Conservation (phyloP, 129 eudicot species). For the Kitagawia praeruptora region DNA sequence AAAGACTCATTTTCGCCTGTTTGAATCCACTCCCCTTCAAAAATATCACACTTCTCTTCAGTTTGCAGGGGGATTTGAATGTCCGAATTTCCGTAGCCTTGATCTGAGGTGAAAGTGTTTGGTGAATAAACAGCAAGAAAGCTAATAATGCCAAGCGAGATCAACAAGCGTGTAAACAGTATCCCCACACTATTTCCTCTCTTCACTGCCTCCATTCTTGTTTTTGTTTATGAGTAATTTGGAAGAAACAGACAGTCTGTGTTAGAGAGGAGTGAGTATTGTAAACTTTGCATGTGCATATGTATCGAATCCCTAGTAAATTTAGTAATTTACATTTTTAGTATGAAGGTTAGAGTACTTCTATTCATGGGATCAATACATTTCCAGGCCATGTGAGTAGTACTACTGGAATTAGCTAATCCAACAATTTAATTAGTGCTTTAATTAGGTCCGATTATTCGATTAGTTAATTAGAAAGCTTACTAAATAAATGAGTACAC, state of each 20-base stretch:
- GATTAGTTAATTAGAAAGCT: neutral
- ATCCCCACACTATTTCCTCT: neutral
- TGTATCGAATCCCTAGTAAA: neutral
- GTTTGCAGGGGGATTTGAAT: neutral
- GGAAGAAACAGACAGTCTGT: neutral
- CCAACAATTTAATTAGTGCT: neutral
- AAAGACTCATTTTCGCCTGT: neutral
- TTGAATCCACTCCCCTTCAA: neutral
- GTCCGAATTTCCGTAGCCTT: neutral
- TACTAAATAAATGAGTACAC: too few relatives aligned
- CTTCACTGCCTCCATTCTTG: neutral
- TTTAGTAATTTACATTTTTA: neutral
- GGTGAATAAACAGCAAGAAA: neutral
- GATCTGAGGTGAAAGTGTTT: neutral
- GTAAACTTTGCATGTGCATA: neutral
- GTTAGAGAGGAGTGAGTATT: neutral
- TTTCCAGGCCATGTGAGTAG: neutral
- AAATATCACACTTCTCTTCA: constrained; percentile 1
- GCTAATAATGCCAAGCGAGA: neutral
- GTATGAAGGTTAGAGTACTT: neutral
- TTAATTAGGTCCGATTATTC: neutral
- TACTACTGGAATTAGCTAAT: neutral
- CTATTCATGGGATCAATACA: neutral
- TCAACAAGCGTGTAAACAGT: neutral
- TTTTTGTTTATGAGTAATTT: neutral